Percentiles rank a stretch among this genome's conserved stretches.
phyloP scores from a whole-genome alignment of 148 eudicot species.

The Oxyria digyna region DNA sequence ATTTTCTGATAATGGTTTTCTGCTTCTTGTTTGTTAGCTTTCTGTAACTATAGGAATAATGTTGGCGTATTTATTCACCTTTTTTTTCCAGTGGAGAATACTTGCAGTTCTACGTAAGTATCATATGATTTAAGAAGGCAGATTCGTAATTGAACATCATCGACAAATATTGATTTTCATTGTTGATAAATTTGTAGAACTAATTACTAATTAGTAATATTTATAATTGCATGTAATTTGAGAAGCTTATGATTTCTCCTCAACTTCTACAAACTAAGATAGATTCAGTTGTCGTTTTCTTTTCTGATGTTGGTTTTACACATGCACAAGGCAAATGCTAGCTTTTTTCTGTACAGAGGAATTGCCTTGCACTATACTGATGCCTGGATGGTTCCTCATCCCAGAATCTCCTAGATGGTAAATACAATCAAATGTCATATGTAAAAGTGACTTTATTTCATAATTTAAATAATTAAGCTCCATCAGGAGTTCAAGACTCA shows the following conservation, averaged over 20 bases:
- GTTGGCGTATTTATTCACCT: constrained; percentile 85
- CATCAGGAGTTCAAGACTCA: too few species aligned
- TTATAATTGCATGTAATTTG: too few species aligned
- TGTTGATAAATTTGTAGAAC: too few species aligned
- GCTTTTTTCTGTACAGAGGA: constrained; percentile 41
- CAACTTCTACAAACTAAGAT: neutral
- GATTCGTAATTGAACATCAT: neutral
- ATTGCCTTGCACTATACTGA: constrained; percentile 73
- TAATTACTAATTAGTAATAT: too few species aligned
- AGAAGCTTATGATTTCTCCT: neutral
- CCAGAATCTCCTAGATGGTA: constrained; percentile 99
- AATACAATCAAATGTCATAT: constrained; percentile 7
- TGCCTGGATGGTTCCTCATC: constrained; percentile 91
- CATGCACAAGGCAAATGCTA: neutral
- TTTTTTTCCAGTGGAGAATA: constrained; percentile 71
- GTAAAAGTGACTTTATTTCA: neutral
- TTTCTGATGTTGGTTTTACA: neutral
- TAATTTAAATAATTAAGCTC: too few species aligned
- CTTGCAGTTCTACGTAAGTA: constrained; percentile 77
- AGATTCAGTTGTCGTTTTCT: neutral
- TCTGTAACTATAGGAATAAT: constrained; percentile 89
- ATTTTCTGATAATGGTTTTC: neutral
- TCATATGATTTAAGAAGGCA: neutral
- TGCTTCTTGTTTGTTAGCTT: constrained; percentile 31
- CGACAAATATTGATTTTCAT: too few species aligned